phyloP scores from a whole-genome alignment of 768 basidiomycete genomes.

The Pholiota conissans region DNA sequence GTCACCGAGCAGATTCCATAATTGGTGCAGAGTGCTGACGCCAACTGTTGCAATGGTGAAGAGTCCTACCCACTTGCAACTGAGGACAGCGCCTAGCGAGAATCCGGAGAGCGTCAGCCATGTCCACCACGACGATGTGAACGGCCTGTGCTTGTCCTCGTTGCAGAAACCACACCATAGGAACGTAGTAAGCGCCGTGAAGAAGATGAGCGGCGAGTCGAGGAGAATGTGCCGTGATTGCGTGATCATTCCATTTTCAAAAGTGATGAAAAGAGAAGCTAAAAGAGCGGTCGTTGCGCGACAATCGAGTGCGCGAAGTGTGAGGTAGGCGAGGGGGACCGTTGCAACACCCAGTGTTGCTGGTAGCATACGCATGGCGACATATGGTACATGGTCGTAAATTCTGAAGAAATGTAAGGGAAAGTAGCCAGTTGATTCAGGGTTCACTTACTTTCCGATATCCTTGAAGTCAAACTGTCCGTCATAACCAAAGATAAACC shows the following conservation, averaged over 20 bases:
- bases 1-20: constrained; percentile 92
- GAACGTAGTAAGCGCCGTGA: constrained; percentile 88
- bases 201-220: constrained; percentile 98
- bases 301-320: constrained; percentile 89
- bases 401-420: constrained; percentile 41
- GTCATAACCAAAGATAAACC: constrained; percentile 83
- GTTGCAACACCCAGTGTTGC: constrained; percentile 87
- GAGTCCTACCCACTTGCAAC: constrained; percentile 97
- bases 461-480: constrained; percentile 98
- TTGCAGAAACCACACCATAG: constrained; percentile 90
- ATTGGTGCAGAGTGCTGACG: constrained; percentile 75
- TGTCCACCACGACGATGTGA: constrained; percentile 88
- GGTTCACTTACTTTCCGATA: constrained; percentile 80
- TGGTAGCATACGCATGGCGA: constrained; percentile 97
- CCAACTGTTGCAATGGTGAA: constrained; percentile 98
- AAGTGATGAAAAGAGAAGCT: constrained; percentile 87
- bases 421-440: background rate
- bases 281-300: constrained; percentile 91
- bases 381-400: constrained; percentile 89
- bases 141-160: constrained; percentile 83
- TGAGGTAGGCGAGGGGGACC: constrained; percentile 89
- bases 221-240: constrained; percentile 97
- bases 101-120: constrained; percentile 89
- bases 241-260: constrained; percentile 95
- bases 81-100: constrained; percentile 87